Conservation (phyloP, 2,329 filamentous ascomycete genomes). For the Coniochaeta prunicola region DNA sequence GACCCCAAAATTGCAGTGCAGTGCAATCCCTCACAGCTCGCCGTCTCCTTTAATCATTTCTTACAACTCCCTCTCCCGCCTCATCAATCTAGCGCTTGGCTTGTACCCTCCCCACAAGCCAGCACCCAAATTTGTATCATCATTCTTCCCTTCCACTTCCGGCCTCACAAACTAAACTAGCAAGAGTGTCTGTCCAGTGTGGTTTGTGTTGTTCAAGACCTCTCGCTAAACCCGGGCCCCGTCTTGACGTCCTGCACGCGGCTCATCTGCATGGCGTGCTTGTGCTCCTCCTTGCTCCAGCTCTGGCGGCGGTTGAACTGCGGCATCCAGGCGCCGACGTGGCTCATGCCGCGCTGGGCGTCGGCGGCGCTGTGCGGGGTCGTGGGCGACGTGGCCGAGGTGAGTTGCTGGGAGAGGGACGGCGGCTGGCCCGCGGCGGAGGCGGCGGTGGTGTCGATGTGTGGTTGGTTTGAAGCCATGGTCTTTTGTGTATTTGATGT, state of each 20-base stretch:
- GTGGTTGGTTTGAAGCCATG: background rate
- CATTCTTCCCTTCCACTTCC: background rate
- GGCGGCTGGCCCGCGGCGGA: background rate
- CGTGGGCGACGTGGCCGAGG: slow-evolving; percentile 10
- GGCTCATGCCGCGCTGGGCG: slow-evolving; percentile 26
- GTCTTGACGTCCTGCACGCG: slow-evolving; percentile 22
- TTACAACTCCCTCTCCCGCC: too few relatives aligned
- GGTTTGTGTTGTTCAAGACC: too few relatives aligned
- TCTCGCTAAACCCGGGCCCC: slow-evolving; percentile 36
- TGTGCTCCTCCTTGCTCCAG: slow-evolving; percentile 47
- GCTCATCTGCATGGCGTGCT: slow-evolving; percentile 42
- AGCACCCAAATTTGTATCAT: too few relatives aligned
- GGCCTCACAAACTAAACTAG: too few relatives aligned
- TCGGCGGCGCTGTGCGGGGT: slow-evolving; percentile 15
- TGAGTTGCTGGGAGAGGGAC: slow-evolving; percentile 9
- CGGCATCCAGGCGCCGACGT: slow-evolving; percentile 39
- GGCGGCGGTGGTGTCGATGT: slow-evolving; percentile 5
- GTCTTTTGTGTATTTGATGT: background rate
- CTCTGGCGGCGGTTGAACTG: slow-evolving; percentile 38
- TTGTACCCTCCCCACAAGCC: too few relatives aligned
- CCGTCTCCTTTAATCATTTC: too few relatives aligned
- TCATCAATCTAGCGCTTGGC: too few relatives aligned
- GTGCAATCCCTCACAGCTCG: too few relatives aligned
- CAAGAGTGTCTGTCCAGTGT: too few relatives aligned
- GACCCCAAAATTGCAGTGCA: too few relatives aligned